A percentile compares a stretch with the other conserved stretches of the same genome.
phyloP scores from a whole-genome alignment of 2,329 filamentous ascomycete genomes.

The Fusarium poae region DNA sequence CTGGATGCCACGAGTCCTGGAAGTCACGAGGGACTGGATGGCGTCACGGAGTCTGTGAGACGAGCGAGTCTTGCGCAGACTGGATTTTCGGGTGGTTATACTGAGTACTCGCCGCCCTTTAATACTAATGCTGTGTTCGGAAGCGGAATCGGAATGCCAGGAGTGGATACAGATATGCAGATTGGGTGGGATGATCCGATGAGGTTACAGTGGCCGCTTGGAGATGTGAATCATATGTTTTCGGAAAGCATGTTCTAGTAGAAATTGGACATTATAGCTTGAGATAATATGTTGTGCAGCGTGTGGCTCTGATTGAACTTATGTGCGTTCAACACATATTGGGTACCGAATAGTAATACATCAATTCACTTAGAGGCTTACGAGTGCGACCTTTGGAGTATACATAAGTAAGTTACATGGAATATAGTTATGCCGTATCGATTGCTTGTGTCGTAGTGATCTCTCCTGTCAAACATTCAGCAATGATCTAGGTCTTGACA shows the following conservation, averaged over 20 bases:
- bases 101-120: constrained; percentile 26
- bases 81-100: not conserved
- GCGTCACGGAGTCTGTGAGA: constrained; percentile 22
- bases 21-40: constrained; percentile 15
- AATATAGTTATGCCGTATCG: no score
- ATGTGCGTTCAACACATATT: no score
- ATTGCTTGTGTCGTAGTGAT: not conserved
- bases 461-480: not conserved
- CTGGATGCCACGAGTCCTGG: constrained; percentile 12
- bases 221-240: constrained; percentile 38
- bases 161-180: constrained; percentile 31
- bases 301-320: no score
- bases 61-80: constrained; percentile 16
- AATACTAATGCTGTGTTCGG: not conserved
- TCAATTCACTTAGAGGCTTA: no score
- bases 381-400: no score
- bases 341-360: no score
- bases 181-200: constrained; percentile 34
- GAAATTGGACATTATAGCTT: not conserved
- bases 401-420: no score
- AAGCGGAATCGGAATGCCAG: not conserved
- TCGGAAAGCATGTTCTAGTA: constrained; percentile 32
- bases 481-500: not conserved
- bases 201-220: constrained; percentile 31
- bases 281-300: no score